These are phyloP conservation scores for Aurantiochytrium sp. DNA, from an alignment of 108 stramenopile genomes.

Conservation along the genomic window DNA sequence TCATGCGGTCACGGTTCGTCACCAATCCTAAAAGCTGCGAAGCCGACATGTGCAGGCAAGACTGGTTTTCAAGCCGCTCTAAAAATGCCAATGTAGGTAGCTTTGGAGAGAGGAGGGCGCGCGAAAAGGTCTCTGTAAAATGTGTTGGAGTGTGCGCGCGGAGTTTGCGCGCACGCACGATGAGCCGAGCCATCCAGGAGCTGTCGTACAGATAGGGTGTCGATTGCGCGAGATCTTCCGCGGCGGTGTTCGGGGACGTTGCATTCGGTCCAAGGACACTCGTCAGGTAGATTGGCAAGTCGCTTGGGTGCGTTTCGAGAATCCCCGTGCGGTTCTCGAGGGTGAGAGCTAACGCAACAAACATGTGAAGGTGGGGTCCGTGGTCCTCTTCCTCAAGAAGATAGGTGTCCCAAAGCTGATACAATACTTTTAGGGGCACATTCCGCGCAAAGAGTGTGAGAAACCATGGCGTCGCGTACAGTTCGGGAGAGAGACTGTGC, in stretches of 20 bases:
- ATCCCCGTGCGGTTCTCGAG: not conserved
- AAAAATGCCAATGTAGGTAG: not conserved
- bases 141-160: not conserved
- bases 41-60: not conserved
- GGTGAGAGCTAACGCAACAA: not conserved
- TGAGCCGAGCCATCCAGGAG: not conserved
- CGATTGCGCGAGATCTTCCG: not conserved
- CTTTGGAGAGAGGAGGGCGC: not conserved
- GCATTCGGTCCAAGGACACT: not conserved
- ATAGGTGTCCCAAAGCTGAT: not conserved
- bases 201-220: not conserved
- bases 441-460: constrained; percentile 37
- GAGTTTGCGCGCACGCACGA: not conserved
- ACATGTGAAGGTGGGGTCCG: not conserved
- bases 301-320: not conserved
- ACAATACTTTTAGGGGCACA: not conserved
- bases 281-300: not conserved
- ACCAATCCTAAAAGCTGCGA: not conserved
- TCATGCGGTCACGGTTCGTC: not conserved
- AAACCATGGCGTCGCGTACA: constrained; percentile 50
- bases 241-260: not conserved
- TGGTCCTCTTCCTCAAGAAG: not conserved
- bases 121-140: not conserved
- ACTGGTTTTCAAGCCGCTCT: not conserved
- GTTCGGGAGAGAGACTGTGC: constrained; percentile 43